Percentiles rank a stretch among this genome's conserved stretches.
phyloP scores from a whole-genome alignment of 805 yeast species.

The Lachancea sp. region DNA sequence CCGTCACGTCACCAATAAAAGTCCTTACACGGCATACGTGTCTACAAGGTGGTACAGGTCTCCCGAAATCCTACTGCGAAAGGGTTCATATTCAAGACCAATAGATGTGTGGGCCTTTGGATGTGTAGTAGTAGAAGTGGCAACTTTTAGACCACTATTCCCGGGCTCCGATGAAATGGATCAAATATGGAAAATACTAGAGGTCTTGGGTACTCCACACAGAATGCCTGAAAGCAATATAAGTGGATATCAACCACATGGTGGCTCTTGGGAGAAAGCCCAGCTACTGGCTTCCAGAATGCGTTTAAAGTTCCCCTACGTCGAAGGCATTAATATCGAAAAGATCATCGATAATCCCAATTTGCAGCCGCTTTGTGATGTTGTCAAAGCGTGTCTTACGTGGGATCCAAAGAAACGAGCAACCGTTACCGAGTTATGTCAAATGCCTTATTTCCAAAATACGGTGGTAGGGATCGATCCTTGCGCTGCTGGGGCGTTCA shows the following conservation, averaged over 20 bases:
- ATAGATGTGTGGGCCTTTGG: conserved; percentile 88
- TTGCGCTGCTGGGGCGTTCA: neutral
- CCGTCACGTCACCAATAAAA: conserved; percentile 46
- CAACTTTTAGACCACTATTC: conserved; percentile 69
- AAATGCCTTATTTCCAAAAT: conserved; percentile 49
- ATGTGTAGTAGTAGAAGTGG: conserved; percentile 65
- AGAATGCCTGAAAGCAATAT: conserved; percentile 17
- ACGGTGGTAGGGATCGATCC: conserved; percentile 25
- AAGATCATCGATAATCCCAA: conserved; percentile 42
- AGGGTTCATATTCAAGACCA: conserved; percentile 55
- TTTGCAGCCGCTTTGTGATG: conserved; percentile 32
- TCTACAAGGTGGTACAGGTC: conserved; percentile 85
- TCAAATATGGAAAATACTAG: conserved; percentile 64
- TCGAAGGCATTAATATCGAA: conserved; percentile 44
- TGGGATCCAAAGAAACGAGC: conserved; percentile 78
- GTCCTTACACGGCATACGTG: conserved; percentile 66
- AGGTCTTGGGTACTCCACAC: conserved; percentile 68
- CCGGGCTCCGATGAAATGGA: conserved; percentile 79
- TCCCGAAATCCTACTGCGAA: conserved; percentile 70
- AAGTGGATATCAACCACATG: conserved; percentile 40
- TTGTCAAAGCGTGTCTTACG: conserved; percentile 43
- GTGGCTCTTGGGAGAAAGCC: conserved; percentile 74
- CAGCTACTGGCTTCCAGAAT: conserved; percentile 42
- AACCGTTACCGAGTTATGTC: conserved; percentile 42
- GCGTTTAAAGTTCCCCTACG: conserved; percentile 52